These are phyloP conservation scores for Arachis hypogaea DNA, from an alignment of 306 rosid species.

Conservation along the genomic window DNA sequence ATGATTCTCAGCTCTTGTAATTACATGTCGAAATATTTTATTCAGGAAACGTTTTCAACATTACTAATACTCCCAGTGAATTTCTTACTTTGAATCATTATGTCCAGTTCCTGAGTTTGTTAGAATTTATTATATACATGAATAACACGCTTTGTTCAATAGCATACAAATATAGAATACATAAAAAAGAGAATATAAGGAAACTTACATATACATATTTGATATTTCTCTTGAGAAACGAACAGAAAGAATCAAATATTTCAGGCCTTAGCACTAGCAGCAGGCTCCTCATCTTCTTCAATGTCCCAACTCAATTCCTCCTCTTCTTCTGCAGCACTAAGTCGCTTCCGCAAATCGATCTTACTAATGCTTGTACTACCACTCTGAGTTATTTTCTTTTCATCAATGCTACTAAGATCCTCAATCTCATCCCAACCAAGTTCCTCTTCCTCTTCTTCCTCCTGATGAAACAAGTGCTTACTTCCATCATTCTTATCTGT, in stretches of 20 bases:
- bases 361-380: conserved; percentile 46
- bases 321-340: conserved; percentile 74
- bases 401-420: conserved; percentile 80
- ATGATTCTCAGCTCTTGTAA: not conserved
- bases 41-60: too few relatives aligned
- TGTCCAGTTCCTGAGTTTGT: not conserved
- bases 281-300: conserved; percentile 62
- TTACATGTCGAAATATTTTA: not conserved
- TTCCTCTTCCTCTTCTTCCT: conserved; percentile 59
- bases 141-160: not conserved
- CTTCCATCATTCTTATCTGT: conserved; percentile 41
- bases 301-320: conserved; percentile 93
- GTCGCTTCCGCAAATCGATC: conserved; percentile 64
- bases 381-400: conserved; percentile 51
- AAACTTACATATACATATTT: conserved; percentile 27
- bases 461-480: conserved; percentile 47
- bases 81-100: not conserved
- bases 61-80: not conserved
- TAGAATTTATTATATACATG: not conserved
- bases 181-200: conserved; percentile 21
- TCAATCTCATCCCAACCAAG: conserved; percentile 95
- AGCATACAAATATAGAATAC: not conserved
- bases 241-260: conserved; percentile 27
- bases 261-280: conserved; percentile 43
- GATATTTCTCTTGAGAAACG: conserved; percentile 25